Evolutionary conservation across 2,329 filamentous ascomycete genomes (phyloP), one percentile per base, ranked within the genome.

Genomic region (Magnaporthiopsis poae): DNA sequence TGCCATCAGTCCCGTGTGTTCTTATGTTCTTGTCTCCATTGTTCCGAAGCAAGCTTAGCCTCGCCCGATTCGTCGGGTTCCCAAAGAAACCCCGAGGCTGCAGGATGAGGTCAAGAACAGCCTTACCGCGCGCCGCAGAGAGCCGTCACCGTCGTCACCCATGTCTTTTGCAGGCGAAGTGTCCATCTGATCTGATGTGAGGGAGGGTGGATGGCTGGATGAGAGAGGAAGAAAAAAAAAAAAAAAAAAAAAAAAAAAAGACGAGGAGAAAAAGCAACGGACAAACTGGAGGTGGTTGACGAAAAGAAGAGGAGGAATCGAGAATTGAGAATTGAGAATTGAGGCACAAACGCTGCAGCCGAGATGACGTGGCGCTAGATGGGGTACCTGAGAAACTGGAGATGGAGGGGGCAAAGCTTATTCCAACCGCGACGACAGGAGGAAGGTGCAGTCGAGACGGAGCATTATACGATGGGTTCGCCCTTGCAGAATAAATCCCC

Each of bases 41-140:
- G n/a, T 13, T 56, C 46, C 46, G 18, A 56, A 25, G 21, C 46
- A 7, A 25, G 46, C 46, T 21, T 0, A 25, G 46, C 46, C 46
- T 15, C 36, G 35, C 33, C 15, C 1, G 15, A 52, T 21, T 21
- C 39, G 39, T 5, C 39, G 15, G 39, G 39, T 13, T 2, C 4
- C 5, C 3, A 52, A 5, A 52, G 18, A 52, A 52, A 52, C 33
- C 33, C 33, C 8, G 31, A 31, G 31, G 31, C 31, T 7, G 31
- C 31, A 31, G 31, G 31, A 31, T 36, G 31, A 39, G 36, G 27
- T 9, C 25, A 15, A 46, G 31, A 33, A 15, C 60, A 61, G 25
- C 60, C 60, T 61, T 61, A 61, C 60, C 60, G 60, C 60, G 13
- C 60, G 60, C 27, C 60, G 60, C 27, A 61, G 27, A 31, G 60